phyloP scores from a whole-genome alignment of 2,329 filamentous ascomycete species.

The Epicoccum sorghinum region DNA sequence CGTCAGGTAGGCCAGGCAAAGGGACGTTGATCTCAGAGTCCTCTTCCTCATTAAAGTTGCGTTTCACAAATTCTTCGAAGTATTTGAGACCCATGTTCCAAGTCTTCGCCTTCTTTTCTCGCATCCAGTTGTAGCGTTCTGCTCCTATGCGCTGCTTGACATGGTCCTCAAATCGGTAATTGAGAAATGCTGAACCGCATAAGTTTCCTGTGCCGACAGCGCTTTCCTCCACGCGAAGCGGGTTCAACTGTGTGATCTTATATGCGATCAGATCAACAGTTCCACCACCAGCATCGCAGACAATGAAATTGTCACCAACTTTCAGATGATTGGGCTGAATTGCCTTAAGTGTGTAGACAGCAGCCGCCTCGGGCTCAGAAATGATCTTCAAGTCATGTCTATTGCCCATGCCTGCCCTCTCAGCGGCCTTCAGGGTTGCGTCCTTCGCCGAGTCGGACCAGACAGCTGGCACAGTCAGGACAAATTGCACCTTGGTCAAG shows the following conservation, averaged over 20 bases:
- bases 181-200: slow-evolving; percentile 79
- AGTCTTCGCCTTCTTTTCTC: slow-evolving; percentile 75
- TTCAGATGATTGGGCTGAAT: slow-evolving; percentile 77
- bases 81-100: slow-evolving; percentile 76
- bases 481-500: slow-evolving; percentile 76
- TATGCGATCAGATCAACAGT: slow-evolving; percentile 81
- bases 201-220: slow-evolving; percentile 79
- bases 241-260: slow-evolving; percentile 75
- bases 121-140: slow-evolving; percentile 74
- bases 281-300: slow-evolving; percentile 64
- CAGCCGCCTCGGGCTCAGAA: slow-evolving; percentile 77
- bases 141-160: slow-evolving; percentile 71
- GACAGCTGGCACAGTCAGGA: slow-evolving; percentile 76
- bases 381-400: slow-evolving; percentile 77
- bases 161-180: slow-evolving; percentile 81
- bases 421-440: slow-evolving; percentile 77
- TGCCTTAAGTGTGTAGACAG: slow-evolving; percentile 79
- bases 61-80: slow-evolving; percentile 85
- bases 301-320: slow-evolving; percentile 66
- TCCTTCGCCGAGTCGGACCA: slow-evolving; percentile 89
- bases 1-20: slow-evolving; percentile 76
- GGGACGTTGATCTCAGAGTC: slow-evolving; percentile 78
- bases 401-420: slow-evolving; percentile 77
- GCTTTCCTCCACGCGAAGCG: slow-evolving; percentile 76
- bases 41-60: slow-evolving; percentile 81